Percentiles rank a stretch among this genome's conserved stretches.
Conservation (phyloP, 495 filamentous ascomycete species). For the Penicillium paxilli region DNA sequence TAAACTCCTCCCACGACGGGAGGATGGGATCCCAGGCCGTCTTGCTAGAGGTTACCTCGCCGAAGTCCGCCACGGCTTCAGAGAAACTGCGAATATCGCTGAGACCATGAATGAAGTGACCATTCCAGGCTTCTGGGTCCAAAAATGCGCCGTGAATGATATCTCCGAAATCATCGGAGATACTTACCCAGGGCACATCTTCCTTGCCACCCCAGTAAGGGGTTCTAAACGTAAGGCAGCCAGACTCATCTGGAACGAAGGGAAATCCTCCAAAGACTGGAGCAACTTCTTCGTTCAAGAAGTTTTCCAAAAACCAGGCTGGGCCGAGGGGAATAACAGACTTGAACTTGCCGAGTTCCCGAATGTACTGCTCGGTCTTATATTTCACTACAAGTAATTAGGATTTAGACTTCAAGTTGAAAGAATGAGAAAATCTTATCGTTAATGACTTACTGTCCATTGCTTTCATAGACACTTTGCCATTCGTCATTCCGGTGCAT, state of each 20-base stretch:
- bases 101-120: not conserved
- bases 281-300: slow-evolving; percentile 19
- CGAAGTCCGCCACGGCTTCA: not conserved
- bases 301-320: slow-evolving; percentile 32
- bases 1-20: slow-evolving; percentile 10
- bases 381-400: slow-evolving; percentile 30
- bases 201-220: slow-evolving; percentile 31
- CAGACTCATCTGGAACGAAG: slow-evolving; percentile 16
- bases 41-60: not conserved
- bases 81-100: slow-evolving; percentile 1
- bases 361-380: slow-evolving; percentile 26
- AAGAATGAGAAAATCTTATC: no score
- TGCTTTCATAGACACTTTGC: slow-evolving; percentile 20
- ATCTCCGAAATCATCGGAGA: slow-evolving; percentile 33
- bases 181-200: slow-evolving; percentile 27
- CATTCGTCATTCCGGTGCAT: slow-evolving; percentile 19
- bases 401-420: no score
- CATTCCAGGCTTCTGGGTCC: slow-evolving; percentile 15
- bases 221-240: slow-evolving; percentile 14
- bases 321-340: slow-evolving; percentile 15
- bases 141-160: slow-evolving; percentile 35
- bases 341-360: slow-evolving; percentile 16
- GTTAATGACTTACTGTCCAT: slow-evolving; percentile 20
- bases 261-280: slow-evolving; percentile 32
- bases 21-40: slow-evolving; percentile 1